Evolutionary conservation across 768 basidiomycete genomes (phyloP), one percentile per base, ranked within the genome.

Genomic region (Harrya chromipes): DNA sequence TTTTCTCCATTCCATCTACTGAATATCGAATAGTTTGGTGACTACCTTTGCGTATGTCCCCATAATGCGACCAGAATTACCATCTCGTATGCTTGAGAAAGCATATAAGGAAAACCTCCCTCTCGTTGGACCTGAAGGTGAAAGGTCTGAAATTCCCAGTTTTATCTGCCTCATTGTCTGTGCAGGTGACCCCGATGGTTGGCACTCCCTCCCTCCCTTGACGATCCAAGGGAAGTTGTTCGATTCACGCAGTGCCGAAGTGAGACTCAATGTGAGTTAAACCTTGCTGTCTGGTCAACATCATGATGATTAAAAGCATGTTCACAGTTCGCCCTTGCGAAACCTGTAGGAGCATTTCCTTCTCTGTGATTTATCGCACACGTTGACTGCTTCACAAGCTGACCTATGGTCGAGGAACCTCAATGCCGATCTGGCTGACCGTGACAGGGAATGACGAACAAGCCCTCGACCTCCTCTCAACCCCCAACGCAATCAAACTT

Each of bases 351-450:
- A 53, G 38, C 5, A 29, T 29, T 40, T 6, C 8, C 26, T 26
- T 26, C 26, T 26, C 8, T 19, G 14, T 6, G 19, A 33, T 27
- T 26, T 29, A 31, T 14, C 37, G n/a, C 7, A 16, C 11, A 2
- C 27, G 21, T 36, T 27, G 23, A 51, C 7, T 8, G 4, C 38
- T 34, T 37, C 10, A 1, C 33, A 50, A 83, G 81, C 67, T 80
- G 12, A 72, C 68, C 5, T 82, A 74, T 60, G 72, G 79, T 12
- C 60, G 75, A n/a, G 79, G 78, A 7, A 75, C 77, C 8, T 72
- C 75, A 0, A 71, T 83, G 5, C 81, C 81, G 9, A 61, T 84
- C 8, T 61, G 67, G 36, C 49, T 83, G n/a, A 77, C 75, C 4
- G 54, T 83, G 27, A 67, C 57, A 20, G 69, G 76, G 21, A 52